Evolutionary conservation across 2,329 filamentous ascomycete genomes (phyloP).

Genomic region (Neospermospora avenae): DNA sequence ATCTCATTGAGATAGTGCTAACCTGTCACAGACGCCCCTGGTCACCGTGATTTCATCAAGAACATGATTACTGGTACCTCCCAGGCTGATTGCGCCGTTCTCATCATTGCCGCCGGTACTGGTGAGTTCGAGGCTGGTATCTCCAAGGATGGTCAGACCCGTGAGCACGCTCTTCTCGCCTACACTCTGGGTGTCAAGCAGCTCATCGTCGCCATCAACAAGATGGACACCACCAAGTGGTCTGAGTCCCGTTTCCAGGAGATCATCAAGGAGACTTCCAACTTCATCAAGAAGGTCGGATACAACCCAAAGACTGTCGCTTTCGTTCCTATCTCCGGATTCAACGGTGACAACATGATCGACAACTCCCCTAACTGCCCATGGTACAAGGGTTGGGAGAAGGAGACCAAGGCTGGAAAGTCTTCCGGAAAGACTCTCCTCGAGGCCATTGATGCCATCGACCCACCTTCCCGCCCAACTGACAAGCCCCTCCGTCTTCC

Average conservation of each 20-base stretch:
- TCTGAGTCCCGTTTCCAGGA: conserved; percentile 93
- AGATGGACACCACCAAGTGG: conserved; percentile 99
- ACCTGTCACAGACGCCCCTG: conserved; percentile 73
- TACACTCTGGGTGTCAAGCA: conserved; percentile 99
- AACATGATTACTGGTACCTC: conserved; percentile 99
- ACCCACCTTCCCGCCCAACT: conserved; percentile 85
- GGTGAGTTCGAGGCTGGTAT: conserved; percentile 99
- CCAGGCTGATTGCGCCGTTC: conserved; percentile 98
- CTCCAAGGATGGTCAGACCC: conserved; percentile 99
- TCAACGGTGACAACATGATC: conserved; percentile 99
- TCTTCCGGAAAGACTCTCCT: conserved; percentile 93
- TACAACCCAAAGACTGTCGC: conserved; percentile 99
- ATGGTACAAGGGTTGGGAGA: conserved; percentile 99
- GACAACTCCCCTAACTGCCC: conserved; percentile 84
- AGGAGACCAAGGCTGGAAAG: conserved; percentile 92
- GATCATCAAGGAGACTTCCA: conserved; percentile 99
- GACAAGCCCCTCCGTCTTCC: conserved; percentile 99
- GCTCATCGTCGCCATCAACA: conserved; percentile 99
- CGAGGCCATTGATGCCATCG: conserved; percentile 96
- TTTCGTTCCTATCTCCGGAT: conserved; percentile 99
- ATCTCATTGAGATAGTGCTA: conserved; percentile 4
- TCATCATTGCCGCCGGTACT: conserved; percentile 99
- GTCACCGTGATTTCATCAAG: conserved; percentile 99
- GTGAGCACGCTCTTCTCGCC: conserved; percentile 99
- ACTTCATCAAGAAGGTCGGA: conserved; percentile 99